Base-by-base conservation (phyloP, 202 grass and related monocot genomes). In the Setaria viridis region DNA sequence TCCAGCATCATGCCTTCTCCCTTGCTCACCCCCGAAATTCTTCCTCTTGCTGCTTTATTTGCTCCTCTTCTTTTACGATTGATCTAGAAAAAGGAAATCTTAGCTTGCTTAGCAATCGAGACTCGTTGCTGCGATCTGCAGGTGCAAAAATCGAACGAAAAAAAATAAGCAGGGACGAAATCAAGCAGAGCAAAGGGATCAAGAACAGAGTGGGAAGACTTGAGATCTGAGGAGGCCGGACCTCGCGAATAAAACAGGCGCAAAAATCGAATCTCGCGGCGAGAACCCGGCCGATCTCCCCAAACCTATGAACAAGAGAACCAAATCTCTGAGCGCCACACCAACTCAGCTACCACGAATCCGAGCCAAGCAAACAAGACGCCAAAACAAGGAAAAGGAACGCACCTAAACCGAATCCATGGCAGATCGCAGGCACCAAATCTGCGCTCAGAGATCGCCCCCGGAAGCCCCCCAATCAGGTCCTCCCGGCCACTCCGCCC, bases 1-100 rank as follows among this genome's bases (percentile, higher is more conserved):
- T 98, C 96, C 81, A 98, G 89, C 96, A 95, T 94, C 76, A 87
- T 92, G 87, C 21, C 42, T 50, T 60, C 66, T 45, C 42, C 79
- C 71, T 55, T 45, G 62, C 11, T 25, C 60, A 11, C 60, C 60
- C 59, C 72, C 42, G 25, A 54, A 72, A 58, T 49, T 67, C 67
- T 69, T 67, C 14, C 58, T 62, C 67, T 11, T 56, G 8, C 1
- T 65, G 47, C 47, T 56, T 88, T 56, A 62, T 57, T 79, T 73
- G 2, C 70, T 64, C 74, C 67, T 80, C 19, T 64, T 66, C 76
- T 74, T 20, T 34, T 73, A 71, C 84, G 85, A 70, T 41, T 66
- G 70, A 77, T 78, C 64, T 32, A 66, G 39, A 20, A 39, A 48
- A 80, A 62, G 62, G 6, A 72, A 76, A 59, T 59, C 10, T 81